A percentile compares a stretch with the other conserved stretches of the same genome.
These are phyloP conservation scores for Casaregolazyma suthepensis DNA, from an alignment of 1,139 yeast species.

Conservation along the genomic window DNA sequence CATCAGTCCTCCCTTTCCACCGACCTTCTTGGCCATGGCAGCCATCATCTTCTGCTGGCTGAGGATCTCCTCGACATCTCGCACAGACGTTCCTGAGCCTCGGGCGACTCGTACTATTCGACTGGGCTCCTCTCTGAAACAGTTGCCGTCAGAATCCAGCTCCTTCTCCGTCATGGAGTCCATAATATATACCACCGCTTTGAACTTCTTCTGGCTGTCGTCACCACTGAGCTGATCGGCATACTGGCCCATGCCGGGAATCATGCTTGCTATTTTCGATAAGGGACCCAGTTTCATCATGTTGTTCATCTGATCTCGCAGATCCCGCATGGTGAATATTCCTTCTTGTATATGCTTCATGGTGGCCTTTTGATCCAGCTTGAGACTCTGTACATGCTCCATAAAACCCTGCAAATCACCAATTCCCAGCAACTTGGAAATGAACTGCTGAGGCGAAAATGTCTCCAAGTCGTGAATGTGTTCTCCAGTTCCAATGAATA, in stretches of 20 bases:
- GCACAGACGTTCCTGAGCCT: conserved; percentile 92
- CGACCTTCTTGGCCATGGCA: conserved; percentile 72
- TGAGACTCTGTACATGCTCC: conserved; percentile 87
- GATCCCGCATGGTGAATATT: conserved; percentile 82
- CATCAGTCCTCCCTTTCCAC: conserved; percentile 45
- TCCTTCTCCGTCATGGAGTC: conserved; percentile 95
- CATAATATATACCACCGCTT: conserved; percentile 85
- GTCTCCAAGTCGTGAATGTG: conserved; percentile 91
- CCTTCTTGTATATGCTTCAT: conserved; percentile 94
- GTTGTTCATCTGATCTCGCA: conserved; percentile 92
- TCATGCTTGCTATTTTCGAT: conserved; percentile 89
- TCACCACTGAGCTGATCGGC: conserved; percentile 81
- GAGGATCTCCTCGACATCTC: conserved; percentile 89
- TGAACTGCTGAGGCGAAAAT: conserved; percentile 83
- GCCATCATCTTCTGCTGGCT: conserved; percentile 95
- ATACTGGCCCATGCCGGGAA: conserved; percentile 80
- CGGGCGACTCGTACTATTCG: conserved; percentile 86
- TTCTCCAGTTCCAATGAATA: conserved; percentile 97
- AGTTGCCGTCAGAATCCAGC: conserved; percentile 81
- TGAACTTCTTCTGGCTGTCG: conserved; percentile 74
- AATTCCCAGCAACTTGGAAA: conserved; percentile 84
- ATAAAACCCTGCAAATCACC: conserved; percentile 92
- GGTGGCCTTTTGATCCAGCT: conserved; percentile 86
- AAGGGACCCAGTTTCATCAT: conserved; percentile 96
- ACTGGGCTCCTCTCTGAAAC: conserved; percentile 75